phyloP scores from a whole-genome alignment of 2,329 filamentous ascomycete genomes.

The Colletotrichum melonis region DNA sequence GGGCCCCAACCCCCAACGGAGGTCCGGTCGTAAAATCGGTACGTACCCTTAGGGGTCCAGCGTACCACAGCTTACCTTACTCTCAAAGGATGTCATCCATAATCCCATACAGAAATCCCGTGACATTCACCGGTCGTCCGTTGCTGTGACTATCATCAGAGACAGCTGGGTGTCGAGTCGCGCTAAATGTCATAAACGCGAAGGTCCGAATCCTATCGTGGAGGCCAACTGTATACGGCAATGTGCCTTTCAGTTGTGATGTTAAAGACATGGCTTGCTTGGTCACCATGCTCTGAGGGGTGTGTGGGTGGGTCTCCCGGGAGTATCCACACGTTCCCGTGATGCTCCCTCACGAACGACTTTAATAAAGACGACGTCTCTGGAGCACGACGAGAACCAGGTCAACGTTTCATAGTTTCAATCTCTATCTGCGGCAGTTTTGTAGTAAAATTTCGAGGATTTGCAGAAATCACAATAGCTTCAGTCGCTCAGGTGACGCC shows the following conservation, averaged over 20 bases:
- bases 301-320: not conserved
- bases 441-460: too few relatives aligned
- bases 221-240: not conserved
- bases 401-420: not conserved
- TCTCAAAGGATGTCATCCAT: not conserved
- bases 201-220: conserved; percentile 2
- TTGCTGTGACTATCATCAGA: not conserved
- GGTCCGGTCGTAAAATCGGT: conserved; percentile 14
- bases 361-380: not conserved
- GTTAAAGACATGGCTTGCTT: not conserved
- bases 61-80: not conserved
- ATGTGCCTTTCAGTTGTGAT: not conserved
- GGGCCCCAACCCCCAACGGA: conserved; percentile 31
- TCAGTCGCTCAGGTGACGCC: not conserved
- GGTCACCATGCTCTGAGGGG: not conserved
- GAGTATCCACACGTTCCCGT: not conserved
- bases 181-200: conserved; percentile 16
- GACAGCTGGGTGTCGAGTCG: not conserved
- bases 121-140: conserved; percentile 5
- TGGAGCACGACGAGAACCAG: not conserved
- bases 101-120: not conserved
- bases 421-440: not conserved
- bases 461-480: not conserved
- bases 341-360: not conserved
- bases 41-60: not conserved